These are phyloP conservation scores for Trifolium pratense DNA, from an alignment of 306 rosid species.

Conservation along the genomic window DNA sequence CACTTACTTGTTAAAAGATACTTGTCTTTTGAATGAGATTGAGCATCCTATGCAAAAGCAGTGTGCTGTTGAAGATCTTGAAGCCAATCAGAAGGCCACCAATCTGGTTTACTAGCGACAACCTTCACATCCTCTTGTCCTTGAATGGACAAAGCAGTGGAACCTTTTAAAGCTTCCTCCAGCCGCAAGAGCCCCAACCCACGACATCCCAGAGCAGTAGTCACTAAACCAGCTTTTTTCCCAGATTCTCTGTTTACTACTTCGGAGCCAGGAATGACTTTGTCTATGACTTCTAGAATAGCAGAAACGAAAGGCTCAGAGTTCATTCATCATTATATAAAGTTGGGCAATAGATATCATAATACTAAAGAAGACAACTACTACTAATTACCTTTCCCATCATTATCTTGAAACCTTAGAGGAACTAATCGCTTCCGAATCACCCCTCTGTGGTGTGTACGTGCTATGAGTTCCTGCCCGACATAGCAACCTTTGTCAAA, in stretches of 20 bases:
- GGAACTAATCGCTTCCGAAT: constrained; percentile 84
- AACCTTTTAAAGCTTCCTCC: constrained; percentile 65
- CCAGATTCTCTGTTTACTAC: constrained; percentile 54
- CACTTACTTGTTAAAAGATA: constrained; percentile 9
- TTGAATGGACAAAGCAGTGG: constrained; percentile 54
- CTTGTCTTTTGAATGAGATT: constrained; percentile 30
- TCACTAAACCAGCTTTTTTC: constrained; percentile 73
- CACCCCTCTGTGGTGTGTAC: constrained; percentile 87
- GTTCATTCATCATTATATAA: not conserved
- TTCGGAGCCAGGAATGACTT: constrained; percentile 64
- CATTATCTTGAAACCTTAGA: constrained; percentile 58
- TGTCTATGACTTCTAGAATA: constrained; percentile 58
- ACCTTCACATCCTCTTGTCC: constrained; percentile 69
- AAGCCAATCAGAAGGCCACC: constrained; percentile 64
- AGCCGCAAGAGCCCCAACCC: constrained; percentile 83
- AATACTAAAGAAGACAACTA: not conserved
- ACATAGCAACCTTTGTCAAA: constrained; percentile 96
- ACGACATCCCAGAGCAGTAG: constrained; percentile 65
- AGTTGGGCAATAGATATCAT: not conserved
- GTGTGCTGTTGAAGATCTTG: constrained; percentile 47
- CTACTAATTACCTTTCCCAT: constrained; percentile 66
- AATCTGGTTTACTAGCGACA: constrained; percentile 62
- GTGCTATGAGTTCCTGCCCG: constrained; percentile 92
- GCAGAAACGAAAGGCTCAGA: constrained; percentile 32
- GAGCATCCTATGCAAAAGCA: constrained; percentile 46